Conservation (phyloP, 2,329 filamentous ascomycete species). For the Trichoderma hamatum region DNA sequence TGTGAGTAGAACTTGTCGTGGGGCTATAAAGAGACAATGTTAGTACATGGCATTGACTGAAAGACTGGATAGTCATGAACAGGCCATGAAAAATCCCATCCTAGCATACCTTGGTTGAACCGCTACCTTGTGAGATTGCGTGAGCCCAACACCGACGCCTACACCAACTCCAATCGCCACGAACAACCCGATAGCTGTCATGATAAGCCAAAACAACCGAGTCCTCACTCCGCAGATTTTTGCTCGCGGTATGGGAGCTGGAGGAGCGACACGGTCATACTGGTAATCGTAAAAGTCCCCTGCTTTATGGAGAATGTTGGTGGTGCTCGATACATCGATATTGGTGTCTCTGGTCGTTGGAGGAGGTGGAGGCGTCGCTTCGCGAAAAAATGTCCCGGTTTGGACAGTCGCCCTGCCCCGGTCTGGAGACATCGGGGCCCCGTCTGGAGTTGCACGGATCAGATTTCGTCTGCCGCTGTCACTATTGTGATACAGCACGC, state of each 20-base stretch:
- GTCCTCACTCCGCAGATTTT: constrained; percentile 36
- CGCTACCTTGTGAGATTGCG: constrained; percentile 20
- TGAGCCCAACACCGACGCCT: constrained; percentile 31
- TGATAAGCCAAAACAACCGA: constrained; percentile 43
- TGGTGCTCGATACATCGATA: constrained; percentile 24
- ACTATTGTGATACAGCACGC: background rate
- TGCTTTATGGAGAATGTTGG: constrained; percentile 14
- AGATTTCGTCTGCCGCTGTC: background rate
- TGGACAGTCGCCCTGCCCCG: constrained; percentile 7
- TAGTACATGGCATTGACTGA: background rate
- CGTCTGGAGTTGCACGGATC: background rate
- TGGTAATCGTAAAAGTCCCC: constrained; percentile 33
- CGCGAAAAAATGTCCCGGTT: constrained; percentile 45
- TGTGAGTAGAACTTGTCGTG: background rate
- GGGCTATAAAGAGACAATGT: background rate
- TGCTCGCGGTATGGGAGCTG: constrained; percentile 12
- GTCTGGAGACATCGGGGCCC: constrained; percentile 3
- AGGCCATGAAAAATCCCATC: background rate
- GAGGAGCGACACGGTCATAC: constrained; percentile 32
- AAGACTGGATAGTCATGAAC: background rate
- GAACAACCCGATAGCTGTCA: constrained; percentile 35
- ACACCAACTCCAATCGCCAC: constrained; percentile 47
- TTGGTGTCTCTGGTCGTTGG: constrained; percentile 4
- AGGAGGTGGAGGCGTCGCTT: constrained; percentile 40
- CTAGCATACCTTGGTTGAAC: constrained; percentile 5